Evolutionary conservation across 2,329 filamentous ascomycete genomes (phyloP), one percentile per base, ranked within the genome.

Genomic region (Amesomyces nigricolor): DNA sequence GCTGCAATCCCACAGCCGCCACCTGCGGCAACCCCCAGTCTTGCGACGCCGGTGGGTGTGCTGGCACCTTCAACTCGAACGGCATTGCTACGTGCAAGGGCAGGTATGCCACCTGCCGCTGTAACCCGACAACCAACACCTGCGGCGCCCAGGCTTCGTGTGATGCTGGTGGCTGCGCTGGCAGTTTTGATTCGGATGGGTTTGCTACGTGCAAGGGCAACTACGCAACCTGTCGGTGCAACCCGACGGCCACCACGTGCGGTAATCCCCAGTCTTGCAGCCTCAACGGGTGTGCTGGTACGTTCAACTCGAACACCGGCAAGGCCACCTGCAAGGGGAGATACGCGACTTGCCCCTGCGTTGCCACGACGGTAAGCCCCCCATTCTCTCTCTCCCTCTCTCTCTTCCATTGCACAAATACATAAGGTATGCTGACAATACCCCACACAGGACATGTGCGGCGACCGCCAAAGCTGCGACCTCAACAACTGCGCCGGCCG

Each of bases 381-480:
- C 22, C n/a, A n/a, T n/a, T n/a, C n/a, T n/a, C n/a, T n/a, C n/a
- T n/a, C n/a, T n/a, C n/a, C n/a, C n/a, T n/a, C n/a, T n/a, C n/a
- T n/a, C n/a, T n/a, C n/a, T n/a, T n/a, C n/a, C n/a, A n/a, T n/a
- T n/a, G n/a, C n/a, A n/a, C n/a, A n/a, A n/a, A n/a, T n/a, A n/a
- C n/a, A n/a, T n/a, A n/a, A n/a, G n/a, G n/a, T n/a, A n/a, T n/a
- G n/a, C n/a, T n/a, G n/a, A n/a, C n/a, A n/a, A n/a, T n/a, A n/a
- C n/a, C 2, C 8, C 38, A 10, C 17, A 3, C 38, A 32, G 35
- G 17, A 37, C 17, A 54, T 39, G 26, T 54, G 51, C 51, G 51
- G 51, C 22, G 14, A 30, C n/a, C 43, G 42, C 9, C 43, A 47
- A 29, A 47, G 22, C 51, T 54, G 51, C 44, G 45, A 54, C 45